Percentiles rank a stretch among this genome's conserved stretches.
phyloP scores from a whole-genome alignment of 2,329 filamentous ascomycete species.

The Colletotrichum liaoningense region DNA sequence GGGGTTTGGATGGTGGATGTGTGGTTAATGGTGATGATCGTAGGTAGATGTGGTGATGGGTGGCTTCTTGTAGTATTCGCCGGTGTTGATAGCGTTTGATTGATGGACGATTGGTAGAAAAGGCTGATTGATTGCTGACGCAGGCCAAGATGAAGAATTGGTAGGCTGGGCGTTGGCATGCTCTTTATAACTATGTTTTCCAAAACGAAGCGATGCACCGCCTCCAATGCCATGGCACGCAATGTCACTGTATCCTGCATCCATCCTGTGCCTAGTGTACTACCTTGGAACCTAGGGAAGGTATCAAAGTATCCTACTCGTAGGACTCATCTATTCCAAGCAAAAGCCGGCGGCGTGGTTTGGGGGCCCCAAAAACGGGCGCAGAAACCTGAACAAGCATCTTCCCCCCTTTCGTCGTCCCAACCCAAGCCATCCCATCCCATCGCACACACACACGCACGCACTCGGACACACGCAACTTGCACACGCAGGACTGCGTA shows the following conservation, averaged over 20 bases:
- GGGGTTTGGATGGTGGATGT: background rate
- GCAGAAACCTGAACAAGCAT: conserved; percentile 17
- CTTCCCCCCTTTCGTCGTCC: background rate
- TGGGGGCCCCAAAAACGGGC: conserved; percentile 11
- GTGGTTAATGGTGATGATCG: background rate
- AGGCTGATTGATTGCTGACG: conserved; percentile 24
- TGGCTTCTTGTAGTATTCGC: background rate
- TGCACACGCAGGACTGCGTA: background rate
- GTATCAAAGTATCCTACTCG: too few species aligned
- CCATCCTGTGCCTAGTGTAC: too few species aligned
- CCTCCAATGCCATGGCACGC: conserved; percentile 5
- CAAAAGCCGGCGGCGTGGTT: conserved; percentile 3
- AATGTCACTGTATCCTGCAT: conserved; percentile 24
- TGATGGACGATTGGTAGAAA: background rate
- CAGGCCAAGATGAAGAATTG: conserved; percentile 7
- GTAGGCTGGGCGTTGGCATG: background rate
- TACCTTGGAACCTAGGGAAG: too few species aligned
- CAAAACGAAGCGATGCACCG: conserved; percentile 25
- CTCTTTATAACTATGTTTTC: conserved; percentile 14
- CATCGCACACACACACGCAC: too few species aligned
- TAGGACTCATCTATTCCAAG: background rate
- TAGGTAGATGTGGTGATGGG: background rate
- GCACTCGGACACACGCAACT: background rate
- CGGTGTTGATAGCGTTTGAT: background rate
- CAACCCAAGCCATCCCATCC: background rate